phyloP scores from a whole-genome alignment of 768 basidiomycete species.

The Pilatotrama ljubarskyi region DNA sequence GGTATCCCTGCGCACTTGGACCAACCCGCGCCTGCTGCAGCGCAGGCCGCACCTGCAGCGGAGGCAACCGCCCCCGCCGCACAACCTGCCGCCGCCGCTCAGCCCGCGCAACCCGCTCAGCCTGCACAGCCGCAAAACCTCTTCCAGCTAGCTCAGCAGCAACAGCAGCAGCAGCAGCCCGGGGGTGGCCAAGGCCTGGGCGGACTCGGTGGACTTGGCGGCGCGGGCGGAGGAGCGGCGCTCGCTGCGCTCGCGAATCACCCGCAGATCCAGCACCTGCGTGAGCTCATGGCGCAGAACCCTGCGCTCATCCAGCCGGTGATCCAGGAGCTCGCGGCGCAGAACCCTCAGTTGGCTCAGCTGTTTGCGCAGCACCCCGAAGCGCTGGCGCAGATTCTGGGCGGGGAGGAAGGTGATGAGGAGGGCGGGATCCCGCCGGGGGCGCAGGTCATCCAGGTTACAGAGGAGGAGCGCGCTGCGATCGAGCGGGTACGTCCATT shows the following conservation, averaged over 20 bases:
- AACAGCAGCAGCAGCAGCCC: slow-evolving; percentile 49
- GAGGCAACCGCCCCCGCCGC: slow-evolving; percentile 39
- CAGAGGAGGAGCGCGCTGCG: slow-evolving; percentile 83
- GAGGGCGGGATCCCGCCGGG: slow-evolving; percentile 47
- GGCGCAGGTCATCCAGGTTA: slow-evolving; percentile 70
- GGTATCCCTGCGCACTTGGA: slow-evolving; percentile 78
- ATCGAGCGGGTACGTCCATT: slow-evolving; percentile 74
- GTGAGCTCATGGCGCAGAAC: slow-evolving; percentile 71
- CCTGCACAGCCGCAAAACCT: slow-evolving; percentile 70
- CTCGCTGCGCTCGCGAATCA: slow-evolving; percentile 56
- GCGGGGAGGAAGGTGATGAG: slow-evolving; percentile 42
- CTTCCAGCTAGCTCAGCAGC: slow-evolving; percentile 84
- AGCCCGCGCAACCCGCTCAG: slow-evolving; percentile 35
- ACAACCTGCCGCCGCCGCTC: slow-evolving; percentile 38
- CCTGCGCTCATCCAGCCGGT: slow-evolving; percentile 77
- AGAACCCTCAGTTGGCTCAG: slow-evolving; percentile 77
- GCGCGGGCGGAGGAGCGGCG: slow-evolving; percentile 33
- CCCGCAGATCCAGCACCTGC: slow-evolving; percentile 71
- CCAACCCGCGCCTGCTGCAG: slow-evolving; percentile 44
- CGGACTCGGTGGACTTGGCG: slow-evolving; percentile 29
- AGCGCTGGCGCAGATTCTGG: slow-evolving; percentile 63
- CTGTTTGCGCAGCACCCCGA: slow-evolving; percentile 72
- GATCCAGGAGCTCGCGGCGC: slow-evolving; percentile 75
- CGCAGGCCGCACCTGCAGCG: slow-evolving; percentile 38
- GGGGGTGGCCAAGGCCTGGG: slow-evolving; percentile 32